Evolutionary conservation across 1,284 basidiomycete species (phyloP), one percentile per base, ranked within the genome.

Genomic region (Cryptococcus sp.): DNA sequence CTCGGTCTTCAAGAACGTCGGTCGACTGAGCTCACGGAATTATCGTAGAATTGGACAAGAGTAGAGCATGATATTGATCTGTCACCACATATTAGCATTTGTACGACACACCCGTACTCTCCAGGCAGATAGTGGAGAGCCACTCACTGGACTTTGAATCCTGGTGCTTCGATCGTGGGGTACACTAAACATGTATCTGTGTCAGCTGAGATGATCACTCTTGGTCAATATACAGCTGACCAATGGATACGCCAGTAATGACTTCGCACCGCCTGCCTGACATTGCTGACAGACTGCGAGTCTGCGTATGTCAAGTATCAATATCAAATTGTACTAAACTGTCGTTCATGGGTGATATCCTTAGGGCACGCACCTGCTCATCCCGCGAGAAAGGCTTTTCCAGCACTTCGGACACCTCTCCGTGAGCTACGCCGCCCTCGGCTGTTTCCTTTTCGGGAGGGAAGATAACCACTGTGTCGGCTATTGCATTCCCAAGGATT

Each of bases 381-480:
- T 82, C 85, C 69, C 89, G 88, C 40, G 85, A 85, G 0, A 70
- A 55, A 0, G 95, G 95, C 76, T 98, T 99, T 77, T 99, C 95
- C 7, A 98, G 81, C 20, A 76, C 68, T 56, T 76, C 73, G 0
- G 71, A 72, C 20, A 54, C 61, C 55, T 74, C 71, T 45, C 74
- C 73, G 26, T 70, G 64, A 20, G 56, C 57, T 17, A 39, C 29
- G 20, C 70, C 69, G 25, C 62, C 71, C 39, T 68, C 67, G 3
- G 45, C 59, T 15, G 71, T 84, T 37, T 90, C 87, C 59, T 88
- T 88, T 17, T 73, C 79, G 0, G 86, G 85, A 57, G 91, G 90
- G 19, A 89, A 89, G 49, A 96, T 80, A 20, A 96, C 91, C 17
- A 97, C 86, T 0, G 93, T 96, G 72, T 97, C 93, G 59, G 93